Evolutionary conservation across 768 basidiomycete genomes (phyloP).

Genomic region (Sarcomyxa edulis): DNA sequence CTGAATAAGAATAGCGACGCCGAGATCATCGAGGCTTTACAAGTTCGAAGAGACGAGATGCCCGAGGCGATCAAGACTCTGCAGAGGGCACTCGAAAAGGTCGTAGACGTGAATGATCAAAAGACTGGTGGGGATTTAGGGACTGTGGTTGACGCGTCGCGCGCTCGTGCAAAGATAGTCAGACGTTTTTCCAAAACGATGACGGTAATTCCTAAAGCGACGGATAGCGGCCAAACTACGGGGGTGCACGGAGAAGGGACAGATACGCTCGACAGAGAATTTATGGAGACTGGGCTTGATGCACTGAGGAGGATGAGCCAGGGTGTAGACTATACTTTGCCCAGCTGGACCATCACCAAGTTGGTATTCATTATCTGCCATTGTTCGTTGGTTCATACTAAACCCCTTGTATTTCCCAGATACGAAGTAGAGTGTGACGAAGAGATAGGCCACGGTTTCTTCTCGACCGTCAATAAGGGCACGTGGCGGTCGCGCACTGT

Average conservation of each 20-base stretch:
- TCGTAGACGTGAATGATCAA: conserved; percentile 23
- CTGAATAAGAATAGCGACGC: conserved; percentile 55
- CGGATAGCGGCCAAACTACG: not conserved
- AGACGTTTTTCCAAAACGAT: too few species aligned
- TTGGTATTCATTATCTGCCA: conserved; percentile 15
- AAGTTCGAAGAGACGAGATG: conserved; percentile 63
- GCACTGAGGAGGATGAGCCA: conserved; percentile 59
- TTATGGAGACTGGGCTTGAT: conserved; percentile 69
- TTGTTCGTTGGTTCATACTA: not conserved
- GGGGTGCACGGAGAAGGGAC: conserved; percentile 10
- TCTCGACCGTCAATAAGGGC: conserved; percentile 73
- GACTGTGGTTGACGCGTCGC: not conserved
- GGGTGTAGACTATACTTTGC: conserved; percentile 36
- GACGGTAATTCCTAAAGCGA: conserved; percentile 5
- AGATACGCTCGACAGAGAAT: conserved; percentile 61
- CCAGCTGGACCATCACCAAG: conserved; percentile 76
- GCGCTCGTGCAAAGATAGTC: too few species aligned
- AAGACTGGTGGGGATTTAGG: not conserved
- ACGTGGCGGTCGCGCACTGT: conserved; percentile 63
- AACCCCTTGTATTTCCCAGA: conserved; percentile 22
- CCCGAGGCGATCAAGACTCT: conserved; percentile 79
- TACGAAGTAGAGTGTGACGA: conserved; percentile 72
- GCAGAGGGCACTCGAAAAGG: conserved; percentile 57
- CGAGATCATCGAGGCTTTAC: conserved; percentile 57
- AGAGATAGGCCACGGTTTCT: conserved; percentile 69